phyloP scores from a whole-genome alignment of 768 basidiomycete genomes.

The Collybia nuda region DNA sequence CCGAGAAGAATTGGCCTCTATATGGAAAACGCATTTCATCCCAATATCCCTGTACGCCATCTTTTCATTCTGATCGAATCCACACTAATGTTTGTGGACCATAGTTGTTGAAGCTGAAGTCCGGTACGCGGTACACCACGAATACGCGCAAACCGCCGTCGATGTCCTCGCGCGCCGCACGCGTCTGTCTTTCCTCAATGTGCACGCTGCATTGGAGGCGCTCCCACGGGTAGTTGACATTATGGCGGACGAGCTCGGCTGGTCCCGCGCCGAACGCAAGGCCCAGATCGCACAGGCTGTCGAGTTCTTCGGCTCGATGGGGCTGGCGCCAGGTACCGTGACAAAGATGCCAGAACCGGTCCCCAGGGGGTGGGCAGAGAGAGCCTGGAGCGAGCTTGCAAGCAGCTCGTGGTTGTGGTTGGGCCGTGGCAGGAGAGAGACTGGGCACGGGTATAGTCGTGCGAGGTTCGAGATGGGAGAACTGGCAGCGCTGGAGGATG shows the following conservation, averaged over 20 bases:
- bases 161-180: slow-evolving; percentile 93
- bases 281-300: slow-evolving; percentile 60
- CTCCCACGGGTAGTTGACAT: slow-evolving; percentile 89
- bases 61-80: background rate
- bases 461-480: slow-evolving; percentile 47
- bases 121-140: slow-evolving; percentile 81
- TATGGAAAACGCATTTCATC: slow-evolving; percentile 73
- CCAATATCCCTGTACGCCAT: slow-evolving; percentile 70
- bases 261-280: slow-evolving; percentile 60
- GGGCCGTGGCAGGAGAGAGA: slow-evolving; percentile 11
- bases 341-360: slow-evolving; percentile 21
- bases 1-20: slow-evolving; percentile 81
- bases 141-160: slow-evolving; percentile 90
- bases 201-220: slow-evolving; percentile 77
- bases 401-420: slow-evolving; percentile 45
- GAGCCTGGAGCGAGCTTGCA: slow-evolving; percentile 14
- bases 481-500: slow-evolving; percentile 34
- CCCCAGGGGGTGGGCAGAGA: slow-evolving; percentile 24
- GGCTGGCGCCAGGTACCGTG: slow-evolving; percentile 58
- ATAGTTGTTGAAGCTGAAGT: slow-evolving; percentile 91
- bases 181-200: slow-evolving; percentile 91
- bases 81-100: background rate
- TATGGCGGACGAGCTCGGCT: slow-evolving; percentile 84
- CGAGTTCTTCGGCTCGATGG: slow-evolving; percentile 82
- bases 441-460: slow-evolving; percentile 28